phyloP scores from a whole-genome alignment of 805 yeast genomes.

The Spathaspora gorwiae region DNA sequence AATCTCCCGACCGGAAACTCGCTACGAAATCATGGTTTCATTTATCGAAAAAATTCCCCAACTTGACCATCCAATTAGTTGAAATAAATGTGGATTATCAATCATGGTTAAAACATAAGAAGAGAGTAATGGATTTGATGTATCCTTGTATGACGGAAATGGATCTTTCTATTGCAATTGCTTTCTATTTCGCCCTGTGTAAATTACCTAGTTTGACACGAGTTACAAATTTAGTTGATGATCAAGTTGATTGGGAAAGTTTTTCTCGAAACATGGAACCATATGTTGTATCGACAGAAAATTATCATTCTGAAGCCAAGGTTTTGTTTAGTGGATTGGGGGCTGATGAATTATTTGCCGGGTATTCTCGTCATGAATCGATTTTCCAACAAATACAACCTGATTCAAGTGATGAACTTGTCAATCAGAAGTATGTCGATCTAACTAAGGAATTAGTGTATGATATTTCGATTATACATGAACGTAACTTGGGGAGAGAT shows the following conservation, averaged over 20 bases:
- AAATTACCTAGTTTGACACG: conserved; percentile 23
- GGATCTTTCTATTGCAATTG: conserved; percentile 94
- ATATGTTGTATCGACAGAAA: conserved; percentile 5
- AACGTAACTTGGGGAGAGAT: conserved; percentile 83
- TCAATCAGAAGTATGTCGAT: conserved; percentile 24
- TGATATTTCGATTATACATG: conserved; percentile 72
- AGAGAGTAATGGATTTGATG: conserved; percentile 60
- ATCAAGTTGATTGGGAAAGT: conserved; percentile 13
- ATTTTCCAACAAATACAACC: conserved; percentile 29
- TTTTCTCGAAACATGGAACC: conserved; percentile 10
- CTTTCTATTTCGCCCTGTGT: conserved; percentile 77
- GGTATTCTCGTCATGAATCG: conserved; percentile 80
- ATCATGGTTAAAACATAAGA: conserved; percentile 50
- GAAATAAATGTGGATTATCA: conserved; percentile 73
- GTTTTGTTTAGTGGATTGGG: conserved; percentile 91
- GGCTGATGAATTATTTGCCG: conserved; percentile 96
- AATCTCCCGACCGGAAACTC: conserved; percentile 83
- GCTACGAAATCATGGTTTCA: conserved; percentile 60
- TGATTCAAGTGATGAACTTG: conserved; percentile 13
- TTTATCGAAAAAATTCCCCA: conserved; percentile 38
- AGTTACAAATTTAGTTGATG: conserved; percentile 13
- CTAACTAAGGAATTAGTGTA: conserved; percentile 56
- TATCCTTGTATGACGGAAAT: conserved; percentile 85
- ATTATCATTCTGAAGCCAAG: conserved; percentile 51
- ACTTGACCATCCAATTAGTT: conserved; percentile 45